Evolutionary conservation across 1,284 basidiomycete species (phyloP).

Genomic region (Tylopilus sp.): DNA sequence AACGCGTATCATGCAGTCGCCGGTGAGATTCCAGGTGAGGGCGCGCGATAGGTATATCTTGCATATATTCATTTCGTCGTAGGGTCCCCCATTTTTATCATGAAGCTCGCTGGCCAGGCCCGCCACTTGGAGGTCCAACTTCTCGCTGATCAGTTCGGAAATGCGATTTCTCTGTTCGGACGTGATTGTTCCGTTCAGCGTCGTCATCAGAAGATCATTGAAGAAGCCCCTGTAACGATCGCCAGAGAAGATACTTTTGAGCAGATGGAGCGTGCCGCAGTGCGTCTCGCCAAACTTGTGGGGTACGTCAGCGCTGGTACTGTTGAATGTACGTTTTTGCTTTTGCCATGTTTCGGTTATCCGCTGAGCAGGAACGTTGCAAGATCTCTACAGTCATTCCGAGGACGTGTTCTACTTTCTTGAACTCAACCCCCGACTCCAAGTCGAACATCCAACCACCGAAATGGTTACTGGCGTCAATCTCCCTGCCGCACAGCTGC

Average conservation of each 20-base stretch:
- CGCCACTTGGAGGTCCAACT: slow-evolving; percentile 98
- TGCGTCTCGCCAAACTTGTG: slow-evolving; percentile 94
- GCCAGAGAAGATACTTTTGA: slow-evolving; percentile 88
- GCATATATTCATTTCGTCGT: slow-evolving; percentile 18
- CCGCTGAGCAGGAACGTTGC: slow-evolving; percentile 10
- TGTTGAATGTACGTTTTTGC: slow-evolving; percentile 75
- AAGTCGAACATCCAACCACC: slow-evolving; percentile 99
- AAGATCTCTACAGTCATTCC: slow-evolving; percentile 91
- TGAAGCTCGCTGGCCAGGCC: slow-evolving; percentile 98
- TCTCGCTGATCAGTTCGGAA: slow-evolving; percentile 98
- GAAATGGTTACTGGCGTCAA: slow-evolving; percentile 99
- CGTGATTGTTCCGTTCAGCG: slow-evolving; percentile 99
- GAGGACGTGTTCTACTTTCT: slow-evolving; percentile 97
- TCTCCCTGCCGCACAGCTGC: slow-evolving; percentile 94
- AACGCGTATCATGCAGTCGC: slow-evolving; percentile 91
- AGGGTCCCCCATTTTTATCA: slow-evolving; percentile 99
- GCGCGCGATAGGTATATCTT: slow-evolving; percentile 12
- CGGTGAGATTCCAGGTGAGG: slow-evolving; percentile 90
- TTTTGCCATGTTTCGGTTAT: neutral
- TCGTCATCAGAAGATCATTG: slow-evolving; percentile 99
- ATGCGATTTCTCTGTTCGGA: slow-evolving; percentile 97
- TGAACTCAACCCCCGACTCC: slow-evolving; percentile 98
- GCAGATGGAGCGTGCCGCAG: slow-evolving; percentile 97
- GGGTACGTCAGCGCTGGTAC: slow-evolving; percentile 99
- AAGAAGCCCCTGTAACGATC: slow-evolving; percentile 98